Conservation (phyloP, 2,329 filamentous ascomycete genomes). For the Coleophoma cylindrospora region DNA sequence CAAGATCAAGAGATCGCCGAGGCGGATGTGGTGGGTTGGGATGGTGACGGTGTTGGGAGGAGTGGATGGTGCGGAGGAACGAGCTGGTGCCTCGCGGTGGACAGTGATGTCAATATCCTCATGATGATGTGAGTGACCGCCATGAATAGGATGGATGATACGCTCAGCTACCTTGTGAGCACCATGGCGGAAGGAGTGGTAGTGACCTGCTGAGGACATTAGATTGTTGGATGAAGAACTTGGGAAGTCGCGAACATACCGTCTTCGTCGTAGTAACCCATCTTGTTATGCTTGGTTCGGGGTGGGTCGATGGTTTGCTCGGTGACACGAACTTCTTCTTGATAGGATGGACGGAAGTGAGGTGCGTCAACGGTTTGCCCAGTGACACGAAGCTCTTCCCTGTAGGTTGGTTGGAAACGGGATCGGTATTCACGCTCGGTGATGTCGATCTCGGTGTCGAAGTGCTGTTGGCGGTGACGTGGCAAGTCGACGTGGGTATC, state of each 20-base stretch:
- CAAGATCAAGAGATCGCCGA: slow-evolving; percentile 97
- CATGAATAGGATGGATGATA: slow-evolving; percentile 47
- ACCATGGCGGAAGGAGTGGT: slow-evolving; percentile 70
- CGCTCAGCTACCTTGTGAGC: slow-evolving; percentile 62
- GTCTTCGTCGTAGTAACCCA: slow-evolving; percentile 79
- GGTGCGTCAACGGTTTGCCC: slow-evolving; percentile 50
- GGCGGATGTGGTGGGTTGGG: slow-evolving; percentile 98
- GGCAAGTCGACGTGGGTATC: slow-evolving; percentile 17
- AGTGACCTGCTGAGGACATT: slow-evolving; percentile 45
- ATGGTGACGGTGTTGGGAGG: slow-evolving; percentile 87
- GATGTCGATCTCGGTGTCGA: slow-evolving; percentile 44
- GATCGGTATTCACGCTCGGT: slow-evolving; percentile 64
- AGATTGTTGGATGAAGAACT: slow-evolving; percentile 6
- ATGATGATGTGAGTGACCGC: slow-evolving; percentile 24
- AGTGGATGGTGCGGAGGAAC: neutral
- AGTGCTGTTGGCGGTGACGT: slow-evolving; percentile 18
- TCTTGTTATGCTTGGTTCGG: slow-evolving; percentile 41
- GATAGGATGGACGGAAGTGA: slow-evolving; percentile 20
- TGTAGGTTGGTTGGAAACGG: slow-evolving; percentile 49
- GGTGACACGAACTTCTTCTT: slow-evolving; percentile 17
- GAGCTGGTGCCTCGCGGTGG: neutral
- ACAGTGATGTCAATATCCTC: slow-evolving; percentile 2
- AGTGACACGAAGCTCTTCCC: slow-evolving; percentile 35
- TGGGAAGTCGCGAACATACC: slow-evolving; percentile 21
- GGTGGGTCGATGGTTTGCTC: slow-evolving; percentile 29